Evolutionary conservation across 306 rosid genomes (phyloP), one percentile per base, ranked within the genome.

Genomic region (Trifolium dubium): DNA sequence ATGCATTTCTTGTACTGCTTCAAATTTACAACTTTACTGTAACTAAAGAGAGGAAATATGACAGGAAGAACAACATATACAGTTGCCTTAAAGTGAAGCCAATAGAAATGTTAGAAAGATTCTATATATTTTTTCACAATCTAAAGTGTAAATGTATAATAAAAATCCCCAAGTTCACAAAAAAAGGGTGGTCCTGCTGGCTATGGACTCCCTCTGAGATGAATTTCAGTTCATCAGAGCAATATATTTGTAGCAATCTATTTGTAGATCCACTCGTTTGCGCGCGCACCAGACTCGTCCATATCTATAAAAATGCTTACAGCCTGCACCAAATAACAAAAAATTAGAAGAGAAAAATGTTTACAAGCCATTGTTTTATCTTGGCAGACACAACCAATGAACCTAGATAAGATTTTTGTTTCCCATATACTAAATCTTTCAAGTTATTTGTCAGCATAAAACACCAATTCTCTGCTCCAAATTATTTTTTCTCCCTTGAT

Each of bases 241-340:
- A 54, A 76, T 74, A 80, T 85, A 94, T 86, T 92, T 94, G 89
- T 89, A 88, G 69, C 23, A 23, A 76, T 72, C 82, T 85, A 94
- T 86, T 92, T 94, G 89, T 89, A 88, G 69, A 92, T 94, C 97
- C 96, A 94, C 82, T 94, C 97, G 29, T 88, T 88, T 18, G 99
- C 79, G 4, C 96, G 96, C 18, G 92, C 97, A 28, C 95, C 99
- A 1, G 98, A 89, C 65, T 87, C 92, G 62, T 94, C 97, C 95
- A 94, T 91, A 64, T 94, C 98, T 30, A 94, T 94, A 61, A 94
- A 94, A 68, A 94, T 92, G 90, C 97, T 94, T 35, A 94, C 98
- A 5, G 97, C 97, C 98, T 93, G 88, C 87, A 79, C 41, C 49
- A 73, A 74, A 66, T 72, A 37, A 68, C 66, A 62, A 50, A n/a